Conservation (phyloP, 2,329 filamentous ascomycete species). For the Zalaria sp. region DNA sequence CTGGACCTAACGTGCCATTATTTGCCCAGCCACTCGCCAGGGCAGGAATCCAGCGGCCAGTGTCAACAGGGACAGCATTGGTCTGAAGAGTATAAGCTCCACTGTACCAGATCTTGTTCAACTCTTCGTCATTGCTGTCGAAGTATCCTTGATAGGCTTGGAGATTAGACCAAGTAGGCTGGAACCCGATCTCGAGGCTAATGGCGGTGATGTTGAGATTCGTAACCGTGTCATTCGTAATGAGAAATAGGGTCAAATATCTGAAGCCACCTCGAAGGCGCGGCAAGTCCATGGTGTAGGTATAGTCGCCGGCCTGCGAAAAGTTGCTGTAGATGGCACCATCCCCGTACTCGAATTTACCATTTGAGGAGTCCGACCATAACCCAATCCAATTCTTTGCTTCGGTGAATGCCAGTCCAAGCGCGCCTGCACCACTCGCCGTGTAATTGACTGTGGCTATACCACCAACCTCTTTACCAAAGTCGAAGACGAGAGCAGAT, state of each 20-base stretch:
- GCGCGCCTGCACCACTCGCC: conserved; percentile 20
- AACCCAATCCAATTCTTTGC: conserved; percentile 29
- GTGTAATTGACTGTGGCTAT: conserved; percentile 38
- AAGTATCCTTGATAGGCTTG: conserved; percentile 24
- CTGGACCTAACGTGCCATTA: conserved; percentile 19
- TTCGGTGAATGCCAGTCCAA: conserved; percentile 28
- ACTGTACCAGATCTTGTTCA: conserved; percentile 45
- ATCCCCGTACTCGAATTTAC: conserved; percentile 20
- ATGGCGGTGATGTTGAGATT: conserved; percentile 25
- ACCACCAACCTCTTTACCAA: conserved; percentile 44
- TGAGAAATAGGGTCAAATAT: conserved; percentile 35
- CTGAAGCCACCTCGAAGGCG: conserved; percentile 38
- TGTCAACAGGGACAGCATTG: conserved; percentile 19
- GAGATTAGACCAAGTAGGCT: conserved; percentile 34
- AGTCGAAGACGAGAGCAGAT: conserved; percentile 43
- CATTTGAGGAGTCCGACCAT: conserved; percentile 28
- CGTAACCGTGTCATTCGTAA: conserved; percentile 16
- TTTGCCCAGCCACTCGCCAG: conserved; percentile 18
- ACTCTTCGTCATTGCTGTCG: conserved; percentile 24
- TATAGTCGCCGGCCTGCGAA: conserved; percentile 17
- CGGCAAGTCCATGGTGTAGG: conserved; percentile 28
- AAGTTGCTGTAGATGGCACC: conserved; percentile 34
- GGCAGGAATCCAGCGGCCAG: conserved; percentile 15
- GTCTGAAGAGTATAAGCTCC: conserved; percentile 29
- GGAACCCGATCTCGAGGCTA: conserved; percentile 30